These are phyloP conservation scores for Plectosphaerella cucumerina DNA, from an alignment of 2,329 filamentous ascomycete genomes.

Conservation along the genomic window DNA sequence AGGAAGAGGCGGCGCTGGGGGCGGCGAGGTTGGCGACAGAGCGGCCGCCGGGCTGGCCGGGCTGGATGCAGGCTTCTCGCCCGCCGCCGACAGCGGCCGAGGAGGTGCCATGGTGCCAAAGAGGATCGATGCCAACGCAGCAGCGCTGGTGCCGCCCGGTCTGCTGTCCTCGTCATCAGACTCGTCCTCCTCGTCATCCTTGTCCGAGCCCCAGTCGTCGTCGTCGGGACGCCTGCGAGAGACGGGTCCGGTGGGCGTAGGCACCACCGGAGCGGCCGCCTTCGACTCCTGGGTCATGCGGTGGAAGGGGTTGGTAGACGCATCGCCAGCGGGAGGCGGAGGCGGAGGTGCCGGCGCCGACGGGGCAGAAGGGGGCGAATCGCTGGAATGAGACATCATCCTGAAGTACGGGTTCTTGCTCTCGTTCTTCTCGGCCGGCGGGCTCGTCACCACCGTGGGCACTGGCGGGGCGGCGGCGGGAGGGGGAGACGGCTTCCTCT, in stretches of 20 bases:
- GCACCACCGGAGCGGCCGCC: constrained; percentile 31
- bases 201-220: constrained; percentile 81
- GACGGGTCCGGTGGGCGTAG: constrained; percentile 44
- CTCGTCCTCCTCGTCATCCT: constrained; percentile 50
- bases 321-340: constrained; percentile 36
- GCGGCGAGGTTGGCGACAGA: constrained; percentile 26
- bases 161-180: constrained; percentile 75
- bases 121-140: constrained; percentile 87
- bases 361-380: constrained; percentile 39
- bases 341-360: constrained; percentile 35
- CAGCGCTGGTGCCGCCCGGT: constrained; percentile 77
- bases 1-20: constrained; percentile 20
- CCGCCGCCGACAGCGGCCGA: constrained; percentile 78
- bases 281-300: constrained; percentile 67
- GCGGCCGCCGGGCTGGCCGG: constrained; percentile 34
- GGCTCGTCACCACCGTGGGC: constrained; percentile 45
- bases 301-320: constrained; percentile 95
- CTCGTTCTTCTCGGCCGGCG: constrained; percentile 58
- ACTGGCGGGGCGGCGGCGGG: constrained; percentile 46
- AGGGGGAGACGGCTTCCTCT: constrained; percentile 47
- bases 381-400: constrained; percentile 71
- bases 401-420: constrained; percentile 95
- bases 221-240: constrained; percentile 56
- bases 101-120: constrained; percentile 97
- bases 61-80: constrained; percentile 55